Evolutionary conservation across 352 stramenopile species (phyloP).

Genomic region (Pythium brachiatum): DNA sequence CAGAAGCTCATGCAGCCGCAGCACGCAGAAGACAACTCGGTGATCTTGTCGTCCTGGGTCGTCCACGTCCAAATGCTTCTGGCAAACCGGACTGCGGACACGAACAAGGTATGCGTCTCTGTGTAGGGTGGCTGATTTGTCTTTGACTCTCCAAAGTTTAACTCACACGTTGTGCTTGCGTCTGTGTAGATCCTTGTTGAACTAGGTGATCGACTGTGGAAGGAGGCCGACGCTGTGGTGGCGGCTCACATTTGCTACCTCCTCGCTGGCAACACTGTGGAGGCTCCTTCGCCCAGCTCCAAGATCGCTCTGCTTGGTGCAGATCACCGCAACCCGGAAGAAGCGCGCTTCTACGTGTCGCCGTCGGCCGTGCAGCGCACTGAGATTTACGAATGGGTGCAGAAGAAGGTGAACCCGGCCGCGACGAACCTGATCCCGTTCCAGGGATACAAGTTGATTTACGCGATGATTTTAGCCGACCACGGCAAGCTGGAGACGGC

Average conservation of each 20-base stretch:
- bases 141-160: background rate
- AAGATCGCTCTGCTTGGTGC: constrained; percentile 82
- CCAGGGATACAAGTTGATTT: constrained; percentile 89
- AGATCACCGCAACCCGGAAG: constrained; percentile 62
- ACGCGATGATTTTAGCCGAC: constrained; percentile 83
- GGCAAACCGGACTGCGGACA: constrained; percentile 78
- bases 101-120: constrained; percentile 47
- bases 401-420: constrained; percentile 53
- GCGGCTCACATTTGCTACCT: constrained; percentile 84
- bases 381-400: constrained; percentile 84
- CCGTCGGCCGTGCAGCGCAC: constrained; percentile 74
- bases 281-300: constrained; percentile 69
- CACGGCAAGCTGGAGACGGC: constrained; percentile 79
- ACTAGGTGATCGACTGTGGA: constrained; percentile 81
- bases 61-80: constrained; percentile 79
- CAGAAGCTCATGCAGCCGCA: constrained; percentile 54
- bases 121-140: background rate
- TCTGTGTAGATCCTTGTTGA: constrained; percentile 61
- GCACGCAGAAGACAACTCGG: constrained; percentile 38
- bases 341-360: constrained; percentile 84
- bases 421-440: constrained; percentile 77
- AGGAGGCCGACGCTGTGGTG: constrained; percentile 56
- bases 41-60: constrained; percentile 71
- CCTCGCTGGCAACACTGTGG: constrained; percentile 61
- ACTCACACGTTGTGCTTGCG: background rate